phyloP scores from a whole-genome alignment of 106 monocot genomes.

The Alisma plantagoaquatica region DNA sequence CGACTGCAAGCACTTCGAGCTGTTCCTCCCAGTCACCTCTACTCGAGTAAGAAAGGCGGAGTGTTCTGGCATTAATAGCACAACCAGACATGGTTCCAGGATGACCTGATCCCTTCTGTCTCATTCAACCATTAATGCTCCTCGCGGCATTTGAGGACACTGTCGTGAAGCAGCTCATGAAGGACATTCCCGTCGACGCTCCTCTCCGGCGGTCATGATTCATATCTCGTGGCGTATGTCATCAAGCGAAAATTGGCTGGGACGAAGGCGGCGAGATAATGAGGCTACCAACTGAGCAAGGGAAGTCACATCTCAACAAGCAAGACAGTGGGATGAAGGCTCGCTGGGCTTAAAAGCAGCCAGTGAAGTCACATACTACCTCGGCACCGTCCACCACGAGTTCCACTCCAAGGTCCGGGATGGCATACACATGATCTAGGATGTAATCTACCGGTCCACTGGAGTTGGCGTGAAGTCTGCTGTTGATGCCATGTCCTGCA shows the following conservation, averaged over 20 bases:
- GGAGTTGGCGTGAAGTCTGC: too few species aligned
- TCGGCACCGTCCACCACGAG: conserved; percentile 68
- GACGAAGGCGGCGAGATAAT: conserved; percentile 51
- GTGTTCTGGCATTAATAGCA: conserved; percentile 66
- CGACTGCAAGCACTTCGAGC: conserved; percentile 70
- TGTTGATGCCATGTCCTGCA: too few species aligned
- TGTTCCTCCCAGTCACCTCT: conserved; percentile 67
- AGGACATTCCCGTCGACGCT: conserved; percentile 75
- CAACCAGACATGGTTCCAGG: conserved; percentile 58
- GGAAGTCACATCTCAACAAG: conserved; percentile 54
- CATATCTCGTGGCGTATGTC: conserved; percentile 58
- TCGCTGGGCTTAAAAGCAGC: conserved; percentile 59
- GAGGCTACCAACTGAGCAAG: too few species aligned
- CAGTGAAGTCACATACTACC: conserved; percentile 44
- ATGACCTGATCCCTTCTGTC: conserved; percentile 42
- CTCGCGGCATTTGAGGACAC: conserved; percentile 81
- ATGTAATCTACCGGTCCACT: conserved; percentile 65
- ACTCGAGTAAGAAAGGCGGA: conserved; percentile 61
- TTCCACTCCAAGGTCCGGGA: conserved; percentile 64
- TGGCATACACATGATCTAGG: conserved; percentile 57
- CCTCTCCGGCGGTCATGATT: conserved; percentile 66
- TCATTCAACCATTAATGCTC: conserved; percentile 56
- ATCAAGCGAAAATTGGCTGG: conserved; percentile 47
- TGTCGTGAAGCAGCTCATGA: conserved; percentile 72
- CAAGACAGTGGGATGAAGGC: conserved; percentile 62